phyloP scores from a whole-genome alignment of 768 basidiomycete genomes.

The Inosperma sp. region DNA sequence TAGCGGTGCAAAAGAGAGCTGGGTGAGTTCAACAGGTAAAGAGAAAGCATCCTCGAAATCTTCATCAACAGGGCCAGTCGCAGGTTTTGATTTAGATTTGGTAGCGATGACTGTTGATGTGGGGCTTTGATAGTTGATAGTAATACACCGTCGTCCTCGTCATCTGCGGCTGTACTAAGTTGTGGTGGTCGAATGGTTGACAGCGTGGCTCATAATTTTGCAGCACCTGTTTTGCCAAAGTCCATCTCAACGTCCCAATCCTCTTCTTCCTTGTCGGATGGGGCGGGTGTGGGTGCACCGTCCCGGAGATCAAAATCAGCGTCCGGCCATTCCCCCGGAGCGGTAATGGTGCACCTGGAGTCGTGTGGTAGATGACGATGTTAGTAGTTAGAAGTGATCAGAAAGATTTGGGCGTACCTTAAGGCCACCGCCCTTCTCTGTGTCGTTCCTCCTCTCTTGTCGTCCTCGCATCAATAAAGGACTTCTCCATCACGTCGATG shows the following conservation, averaged over 20 bases:
- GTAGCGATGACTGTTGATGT: conserved; percentile 35
- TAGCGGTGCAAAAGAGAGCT: conserved; percentile 75
- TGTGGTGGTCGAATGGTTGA: conserved; percentile 60
- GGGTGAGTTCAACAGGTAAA: conserved; percentile 74
- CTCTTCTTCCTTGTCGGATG: conserved; percentile 60
- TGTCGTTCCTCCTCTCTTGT: no score
- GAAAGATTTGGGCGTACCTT: no score
- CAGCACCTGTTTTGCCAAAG: conserved; percentile 52
- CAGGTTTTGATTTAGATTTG: conserved; percentile 33
- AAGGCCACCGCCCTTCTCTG: no score
- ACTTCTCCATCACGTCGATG: no score
- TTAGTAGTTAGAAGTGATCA: no score
- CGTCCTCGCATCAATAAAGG: no score
- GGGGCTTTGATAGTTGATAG: conserved; percentile 80
- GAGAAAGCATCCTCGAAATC: conserved; percentile 83
- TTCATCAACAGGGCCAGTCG: conserved; percentile 50
- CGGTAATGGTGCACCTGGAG: no score
- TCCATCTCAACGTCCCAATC: conserved; percentile 84
- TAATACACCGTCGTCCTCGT: conserved; percentile 76
- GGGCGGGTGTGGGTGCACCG: conserved; percentile 59
- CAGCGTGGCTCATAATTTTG: conserved; percentile 36
- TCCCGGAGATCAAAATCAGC: conserved; percentile 85
- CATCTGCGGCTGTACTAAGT: conserved; percentile 44
- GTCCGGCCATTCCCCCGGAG: conserved; percentile 88
- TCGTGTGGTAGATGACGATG: no score